Evolutionary conservation across 2,329 filamentous ascomycete species (phyloP), one percentile per base, ranked within the genome.

Genomic region (Lecanicillium sp.): DNA sequence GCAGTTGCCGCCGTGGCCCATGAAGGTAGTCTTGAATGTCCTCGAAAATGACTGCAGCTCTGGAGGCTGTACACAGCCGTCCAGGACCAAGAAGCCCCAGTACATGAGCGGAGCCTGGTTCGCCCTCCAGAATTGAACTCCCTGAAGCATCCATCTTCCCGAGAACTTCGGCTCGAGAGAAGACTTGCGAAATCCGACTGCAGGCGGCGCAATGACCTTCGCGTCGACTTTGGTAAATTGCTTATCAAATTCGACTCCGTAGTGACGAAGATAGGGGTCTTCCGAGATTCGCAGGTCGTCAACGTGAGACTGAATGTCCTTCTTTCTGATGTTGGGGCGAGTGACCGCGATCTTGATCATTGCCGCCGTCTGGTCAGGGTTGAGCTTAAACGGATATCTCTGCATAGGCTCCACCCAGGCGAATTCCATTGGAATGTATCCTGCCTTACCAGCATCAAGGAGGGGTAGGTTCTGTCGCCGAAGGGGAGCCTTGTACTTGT

Each of bases 311-410:
- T 66, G 56, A 56, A 97, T 90, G 17, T 86, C 79, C 0, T 62
- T 57, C 55, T 80, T 78, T n/a, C 93, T 86, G 24, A 81, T 63
- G 0, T 64, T 62, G 0, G 93, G 93, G 1, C 84, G 77, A 5
- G 86, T 88, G 4, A 95, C 91, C 0, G 91, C 90, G 58, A 91
- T 89, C 64, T 86, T 91, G 70, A 98, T 96, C 93, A 98, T 98
- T 5, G 77, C 68, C 0, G 84, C 71, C 0, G 91, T 96, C 68
- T 95, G 74, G 0, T 67, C 62, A 0, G 75, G 71, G 45, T 75
- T 75, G 1, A 86, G 62, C 64, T 86, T 86, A 67, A 71, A 84
- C 0, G 71, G 69, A 54, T 84, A 87, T 0, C 78, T 70, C 60
- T 86, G 82, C 60, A 79, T 74, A 0, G 69, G 63, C 29, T 70